phyloP scores from a whole-genome alignment of 2,329 filamentous ascomycete species.

The Orbilia quercus region DNA sequence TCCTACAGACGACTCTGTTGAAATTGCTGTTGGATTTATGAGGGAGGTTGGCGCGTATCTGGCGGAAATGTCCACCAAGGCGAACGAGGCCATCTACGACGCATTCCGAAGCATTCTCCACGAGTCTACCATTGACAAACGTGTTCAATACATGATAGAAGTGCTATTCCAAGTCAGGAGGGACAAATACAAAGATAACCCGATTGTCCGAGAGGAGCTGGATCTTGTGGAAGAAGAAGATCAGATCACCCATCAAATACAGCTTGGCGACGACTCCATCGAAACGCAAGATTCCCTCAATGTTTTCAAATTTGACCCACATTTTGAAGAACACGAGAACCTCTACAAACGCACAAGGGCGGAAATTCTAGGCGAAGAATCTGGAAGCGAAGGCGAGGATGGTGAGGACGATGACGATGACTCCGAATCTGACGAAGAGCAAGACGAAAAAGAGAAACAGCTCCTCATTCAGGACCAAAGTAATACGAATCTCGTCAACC shows the following conservation, averaged over 20 bases:
- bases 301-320: conserved; percentile 90
- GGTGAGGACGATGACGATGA: conserved; percentile 69
- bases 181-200: conserved; percentile 96
- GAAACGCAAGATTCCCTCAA: conserved; percentile 89
- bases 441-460: conserved; percentile 80
- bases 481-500: conserved; percentile 92
- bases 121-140: conserved; percentile 95
- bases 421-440: conserved; percentile 76
- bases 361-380: conserved; percentile 93
- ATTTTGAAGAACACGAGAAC: conserved; percentile 91
- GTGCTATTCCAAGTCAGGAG: conserved; percentile 96
- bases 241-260: conserved; percentile 89
- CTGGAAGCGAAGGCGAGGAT: conserved; percentile 79
- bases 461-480: conserved; percentile 98
- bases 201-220: conserved; percentile 87
- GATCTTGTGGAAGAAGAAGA: conserved; percentile 98
- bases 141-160: conserved; percentile 99
- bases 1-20: conserved; percentile 95
- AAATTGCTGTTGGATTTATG: conserved; percentile 94
- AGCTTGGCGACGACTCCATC: conserved; percentile 79
- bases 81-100: conserved; percentile 90
- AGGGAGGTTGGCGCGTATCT: conserved; percentile 92
- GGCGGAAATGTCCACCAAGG: conserved; percentile 92
- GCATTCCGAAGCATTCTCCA: conserved; percentile 95
- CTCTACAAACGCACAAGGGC: conserved; percentile 90